These are phyloP conservation scores for Dissoconium aciculare DNA, from an alignment of 2,329 filamentous ascomycete species.

Conservation along the genomic window DNA sequence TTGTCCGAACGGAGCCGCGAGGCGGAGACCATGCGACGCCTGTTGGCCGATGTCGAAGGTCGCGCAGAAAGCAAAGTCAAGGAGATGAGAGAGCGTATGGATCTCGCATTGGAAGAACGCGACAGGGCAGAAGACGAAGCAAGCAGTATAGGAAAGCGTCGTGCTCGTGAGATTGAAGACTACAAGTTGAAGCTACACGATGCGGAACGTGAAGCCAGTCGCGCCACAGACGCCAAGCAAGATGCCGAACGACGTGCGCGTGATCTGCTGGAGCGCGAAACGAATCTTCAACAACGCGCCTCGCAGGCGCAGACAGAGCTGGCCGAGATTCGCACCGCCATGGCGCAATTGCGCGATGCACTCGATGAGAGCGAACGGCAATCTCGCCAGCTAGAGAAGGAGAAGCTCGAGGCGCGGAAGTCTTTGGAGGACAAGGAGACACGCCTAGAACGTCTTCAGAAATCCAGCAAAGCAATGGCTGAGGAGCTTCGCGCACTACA, in stretches of 20 bases:
- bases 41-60: constrained; percentile 74
- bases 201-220: constrained; percentile 60
- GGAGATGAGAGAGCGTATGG: constrained; percentile 79
- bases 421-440: constrained; percentile 63
- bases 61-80: constrained; percentile 66
- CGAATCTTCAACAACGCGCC: constrained; percentile 59
- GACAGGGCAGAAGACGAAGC: constrained; percentile 87
- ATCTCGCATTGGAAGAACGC: constrained; percentile 81
- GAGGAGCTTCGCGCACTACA: constrained; percentile 43
- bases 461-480: constrained; percentile 45
- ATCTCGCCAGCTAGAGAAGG: constrained; percentile 67
- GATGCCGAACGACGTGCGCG: constrained; percentile 59
- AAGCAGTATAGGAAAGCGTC: constrained; percentile 58
- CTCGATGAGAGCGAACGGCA: constrained; percentile 81
- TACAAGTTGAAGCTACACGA: constrained; percentile 65
- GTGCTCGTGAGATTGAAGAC: constrained; percentile 74
- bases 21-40: constrained; percentile 81
- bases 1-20: constrained; percentile 80
- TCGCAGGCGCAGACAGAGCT: constrained; percentile 58
- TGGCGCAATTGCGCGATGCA: constrained; percentile 61
- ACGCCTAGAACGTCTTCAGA: constrained; percentile 65
- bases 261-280: constrained; percentile 57
- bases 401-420: constrained; percentile 59
- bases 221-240: constrained; percentile 58
- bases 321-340: constrained; percentile 58